Evolutionary conservation across 192 early-diverging fungal species (phyloP).

Genomic region (Gamsiella multidivaricata): DNA sequence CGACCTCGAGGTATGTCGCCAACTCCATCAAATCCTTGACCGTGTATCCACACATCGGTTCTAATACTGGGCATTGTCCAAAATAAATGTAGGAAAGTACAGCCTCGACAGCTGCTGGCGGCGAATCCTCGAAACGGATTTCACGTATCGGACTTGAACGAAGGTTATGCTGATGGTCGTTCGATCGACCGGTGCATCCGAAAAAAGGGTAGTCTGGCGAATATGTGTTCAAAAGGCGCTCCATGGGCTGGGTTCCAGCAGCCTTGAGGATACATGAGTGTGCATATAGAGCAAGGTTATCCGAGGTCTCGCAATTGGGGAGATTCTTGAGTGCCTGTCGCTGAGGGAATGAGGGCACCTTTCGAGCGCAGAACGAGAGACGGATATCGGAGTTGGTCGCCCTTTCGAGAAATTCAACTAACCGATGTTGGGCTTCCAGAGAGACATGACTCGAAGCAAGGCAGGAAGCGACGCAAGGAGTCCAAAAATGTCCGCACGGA

Average conservation of each 20-base stretch:
- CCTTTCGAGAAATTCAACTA: constrained; percentile 11
- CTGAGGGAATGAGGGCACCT: background rate
- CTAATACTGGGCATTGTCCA: constrained; percentile 5
- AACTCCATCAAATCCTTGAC: constrained; percentile 49
- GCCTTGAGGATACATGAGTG: constrained; percentile 33
- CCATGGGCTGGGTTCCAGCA: constrained; percentile 4
- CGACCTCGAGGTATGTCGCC: constrained; percentile 24
- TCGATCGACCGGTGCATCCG: background rate
- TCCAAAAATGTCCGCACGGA: too few relatives aligned
- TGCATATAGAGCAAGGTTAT: background rate
- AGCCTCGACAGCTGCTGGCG: constrained; percentile 26
- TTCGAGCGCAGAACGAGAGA: constrained; percentile 9
- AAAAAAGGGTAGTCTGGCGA: background rate
- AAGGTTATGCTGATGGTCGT: background rate
- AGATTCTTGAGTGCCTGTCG: background rate
- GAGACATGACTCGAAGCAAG: background rate
- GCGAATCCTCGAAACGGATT: constrained; percentile 34
- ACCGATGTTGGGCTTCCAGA: background rate
- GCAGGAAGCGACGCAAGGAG: background rate
- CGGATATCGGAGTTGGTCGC: constrained; percentile 8
- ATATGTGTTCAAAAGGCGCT: constrained; percentile 6
- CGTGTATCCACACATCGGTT: constrained; percentile 25
- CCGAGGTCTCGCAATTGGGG: background rate
- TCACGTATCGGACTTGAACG: constrained; percentile 3
- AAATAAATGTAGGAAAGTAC: constrained; percentile 29